These are phyloP conservation scores for Melaleuca alternifolia DNA, from an alignment of 345 rosid genomes.

Conservation along the genomic window DNA sequence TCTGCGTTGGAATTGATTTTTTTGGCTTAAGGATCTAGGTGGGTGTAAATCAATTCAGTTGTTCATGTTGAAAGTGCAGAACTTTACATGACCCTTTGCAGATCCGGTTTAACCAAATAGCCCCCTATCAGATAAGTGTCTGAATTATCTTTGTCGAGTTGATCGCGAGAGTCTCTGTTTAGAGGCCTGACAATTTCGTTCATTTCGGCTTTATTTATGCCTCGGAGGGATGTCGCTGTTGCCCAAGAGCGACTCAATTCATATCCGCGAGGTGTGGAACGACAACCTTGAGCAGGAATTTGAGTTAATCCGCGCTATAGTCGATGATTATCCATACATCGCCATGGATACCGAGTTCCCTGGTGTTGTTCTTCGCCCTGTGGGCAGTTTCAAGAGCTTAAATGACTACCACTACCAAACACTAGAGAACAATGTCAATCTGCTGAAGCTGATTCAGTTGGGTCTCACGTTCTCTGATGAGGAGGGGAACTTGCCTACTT, in stretches of 20 bases:
- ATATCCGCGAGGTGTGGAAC: constrained; percentile 4
- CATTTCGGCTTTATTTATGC: background rate
- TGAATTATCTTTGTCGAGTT: background rate
- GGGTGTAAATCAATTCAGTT: background rate
- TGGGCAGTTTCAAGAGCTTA: background rate
- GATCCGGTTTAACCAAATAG: background rate
- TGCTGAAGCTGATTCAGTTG: constrained; percentile 25
- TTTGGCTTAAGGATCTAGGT: background rate
- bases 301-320: background rate
- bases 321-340: background rate
- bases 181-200: too few relatives aligned
- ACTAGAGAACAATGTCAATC: constrained; percentile 20
- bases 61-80: background rate
- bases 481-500: constrained; percentile 21
- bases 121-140: background rate
- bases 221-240: background rate
- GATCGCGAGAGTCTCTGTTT: background rate
- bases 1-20: background rate
- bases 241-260: background rate
- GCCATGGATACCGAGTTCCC: constrained; percentile 7
- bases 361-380: background rate
- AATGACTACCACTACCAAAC: constrained; percentile 1
- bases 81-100: background rate
- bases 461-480: constrained; percentile 24
- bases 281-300: constrained; percentile 1